Base-by-base conservation (phyloP, 2,329 filamentous ascomycete genomes). In the Daldinia sp. region DNA sequence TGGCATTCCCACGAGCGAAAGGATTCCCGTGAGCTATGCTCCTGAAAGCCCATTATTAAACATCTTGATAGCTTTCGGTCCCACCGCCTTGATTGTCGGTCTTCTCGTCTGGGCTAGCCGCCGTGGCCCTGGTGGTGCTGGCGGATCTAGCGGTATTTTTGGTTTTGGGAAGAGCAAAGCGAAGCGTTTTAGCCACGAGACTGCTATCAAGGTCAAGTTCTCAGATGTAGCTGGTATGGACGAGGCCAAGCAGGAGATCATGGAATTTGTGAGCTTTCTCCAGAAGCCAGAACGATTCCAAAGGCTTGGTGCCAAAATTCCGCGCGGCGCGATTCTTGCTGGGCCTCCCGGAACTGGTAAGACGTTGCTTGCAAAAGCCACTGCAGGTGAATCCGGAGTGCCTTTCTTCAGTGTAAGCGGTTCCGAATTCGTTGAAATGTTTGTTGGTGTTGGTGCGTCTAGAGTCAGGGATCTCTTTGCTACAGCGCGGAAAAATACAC, bases 341-440 rank as follows among this genome's bases (percentile, higher is more conserved):
- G 95, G 95, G n/a, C 95, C 95, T 54, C 95, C 95, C 2, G 95
- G 95, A 83, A 99, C 95, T 48, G 95, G 95, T 88, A 99, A 99
- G 82, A 99, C 95, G 2, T 82, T 99, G 64, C 87, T 99, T 45
- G 95, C 95, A 66, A 99, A 99, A 82, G 95, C 95, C 11, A 99
- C 95, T 8, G 95, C 95, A 51, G 95, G 95, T 76, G 95, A 99
- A 81, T 97, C 95, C 23, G 90, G 91, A 41, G 95, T 99, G 29
- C 95, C 95, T 0, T 99, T 99, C 85, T 99, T 94, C 85, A 97
- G 92, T 73, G 95, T 99, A 72, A 97, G 93, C 77, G 95, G 95
- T 75, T 99, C 95, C 49, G 95, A 99, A 77, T 99, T 99, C 75
- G 94, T 99, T 29, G 95, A 99, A 80, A 99, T 99, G 94, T 99